Evolutionary conservation across 1,139 yeast species (phyloP).

Genomic region (Taiozyma sp.): DNA sequence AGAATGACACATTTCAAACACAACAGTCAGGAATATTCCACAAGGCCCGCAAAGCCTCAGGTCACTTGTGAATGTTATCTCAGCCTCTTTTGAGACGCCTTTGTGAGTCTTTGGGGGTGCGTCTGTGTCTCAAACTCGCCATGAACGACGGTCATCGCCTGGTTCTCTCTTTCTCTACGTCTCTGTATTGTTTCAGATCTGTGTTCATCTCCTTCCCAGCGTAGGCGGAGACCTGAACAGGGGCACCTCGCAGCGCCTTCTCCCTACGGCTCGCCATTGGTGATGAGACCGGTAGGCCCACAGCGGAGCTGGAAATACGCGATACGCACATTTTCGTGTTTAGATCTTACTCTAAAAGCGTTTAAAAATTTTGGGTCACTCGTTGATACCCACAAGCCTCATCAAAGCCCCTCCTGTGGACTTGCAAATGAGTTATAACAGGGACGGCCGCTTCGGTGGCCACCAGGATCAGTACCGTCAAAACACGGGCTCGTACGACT

Average conservation of each 20-base stretch:
- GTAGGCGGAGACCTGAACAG: not conserved
- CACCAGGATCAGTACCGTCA: slow-evolving; percentile 4
- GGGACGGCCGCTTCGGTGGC: slow-evolving; percentile 1
- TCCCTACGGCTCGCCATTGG: not conserved
- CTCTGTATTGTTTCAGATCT: not conserved
- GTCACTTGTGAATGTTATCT: not conserved
- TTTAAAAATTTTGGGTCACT: not conserved
- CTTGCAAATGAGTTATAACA: slow-evolving; percentile 12
- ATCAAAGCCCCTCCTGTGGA: not conserved
- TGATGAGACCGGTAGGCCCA: not conserved
- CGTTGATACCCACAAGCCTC: not conserved
- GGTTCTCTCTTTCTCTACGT: not conserved
- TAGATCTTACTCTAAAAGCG: not conserved
- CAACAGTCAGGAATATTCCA: not conserved
- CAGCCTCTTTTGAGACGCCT: no score
- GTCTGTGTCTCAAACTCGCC: no score
- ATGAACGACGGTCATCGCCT: not conserved
- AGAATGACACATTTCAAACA: not conserved
- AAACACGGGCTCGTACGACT: not conserved
- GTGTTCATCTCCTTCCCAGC: not conserved
- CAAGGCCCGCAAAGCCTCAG: not conserved
- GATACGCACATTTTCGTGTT: not conserved
- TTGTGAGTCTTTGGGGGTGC: no score
- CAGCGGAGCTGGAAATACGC: not conserved
- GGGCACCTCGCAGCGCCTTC: no score